phyloP scores from a whole-genome alignment of 2,329 filamentous ascomycete species.

The Bipolaris sorokiniana region DNA sequence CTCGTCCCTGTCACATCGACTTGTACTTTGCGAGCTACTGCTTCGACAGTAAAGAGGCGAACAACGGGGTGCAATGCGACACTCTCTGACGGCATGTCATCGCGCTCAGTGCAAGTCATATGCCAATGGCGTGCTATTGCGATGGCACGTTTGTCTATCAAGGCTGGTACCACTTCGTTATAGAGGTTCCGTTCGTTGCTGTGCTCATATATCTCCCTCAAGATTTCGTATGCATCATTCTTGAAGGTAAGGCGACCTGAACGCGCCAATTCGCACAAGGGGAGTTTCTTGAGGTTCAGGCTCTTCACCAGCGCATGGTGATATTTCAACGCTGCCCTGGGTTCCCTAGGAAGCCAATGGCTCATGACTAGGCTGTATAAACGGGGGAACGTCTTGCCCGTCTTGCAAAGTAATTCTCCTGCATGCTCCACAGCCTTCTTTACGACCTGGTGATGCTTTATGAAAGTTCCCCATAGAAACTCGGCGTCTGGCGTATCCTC shows the following conservation, averaged over 20 bases:
- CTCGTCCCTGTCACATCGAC: conserved; percentile 8
- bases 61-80: conserved; percentile 40
- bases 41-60: conserved; percentile 36
- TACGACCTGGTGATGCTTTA: conserved; percentile 48
- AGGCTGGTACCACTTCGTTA: conserved; percentile 47
- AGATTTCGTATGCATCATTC: conserved; percentile 29
- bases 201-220: conserved; percentile 49
- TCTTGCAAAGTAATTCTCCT: conserved; percentile 48
- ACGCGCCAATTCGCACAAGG: conserved; percentile 30
- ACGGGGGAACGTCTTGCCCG: conserved; percentile 41
- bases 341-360: conserved; percentile 41
- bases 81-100: conserved; percentile 48
- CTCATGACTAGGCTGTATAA: conserved; percentile 57
- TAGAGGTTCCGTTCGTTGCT: conserved; percentile 50
- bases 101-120: conserved; percentile 42
- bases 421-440: conserved; percentile 51
- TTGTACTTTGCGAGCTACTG: conserved; percentile 18
- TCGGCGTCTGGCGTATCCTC: conserved; percentile 47
- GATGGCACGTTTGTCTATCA: conserved; percentile 38
- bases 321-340: conserved; percentile 27
- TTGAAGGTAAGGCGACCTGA: conserved; percentile 13
- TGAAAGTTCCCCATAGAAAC: conserved; percentile 55
- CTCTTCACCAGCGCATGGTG: conserved; percentile 36
- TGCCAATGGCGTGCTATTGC: conserved; percentile 50
- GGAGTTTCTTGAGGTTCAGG: conserved; percentile 33